A percentile compares a stretch with the other conserved stretches of the same genome.
Evolutionary conservation across 2,329 filamentous ascomycete genomes (phyloP).

Genomic region (Salinomyces thailandicus): DNA sequence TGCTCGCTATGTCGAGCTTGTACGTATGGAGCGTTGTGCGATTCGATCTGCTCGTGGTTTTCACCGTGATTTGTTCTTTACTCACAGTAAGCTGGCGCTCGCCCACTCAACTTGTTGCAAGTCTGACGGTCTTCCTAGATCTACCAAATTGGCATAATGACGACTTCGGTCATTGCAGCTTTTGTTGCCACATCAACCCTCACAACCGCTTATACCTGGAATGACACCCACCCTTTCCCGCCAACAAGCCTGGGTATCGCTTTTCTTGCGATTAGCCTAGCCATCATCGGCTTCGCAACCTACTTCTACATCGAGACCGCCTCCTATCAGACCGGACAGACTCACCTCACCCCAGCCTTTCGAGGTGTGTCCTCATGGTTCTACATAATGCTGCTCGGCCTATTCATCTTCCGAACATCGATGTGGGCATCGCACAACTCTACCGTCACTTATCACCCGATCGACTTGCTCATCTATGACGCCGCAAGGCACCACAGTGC

Average conservation of each 20-base stretch:
- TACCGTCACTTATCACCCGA: constrained; percentile 40
- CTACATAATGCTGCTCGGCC: constrained; percentile 29
- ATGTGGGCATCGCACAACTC: constrained; percentile 33
- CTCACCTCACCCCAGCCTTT: constrained; percentile 6
- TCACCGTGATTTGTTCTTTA: constrained; percentile 19
- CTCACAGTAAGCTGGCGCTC: constrained; percentile 21
- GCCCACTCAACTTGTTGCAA: neutral
- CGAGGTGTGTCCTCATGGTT: constrained; percentile 19
- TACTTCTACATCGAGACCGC: constrained; percentile 18
- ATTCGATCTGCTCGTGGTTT: constrained; percentile 18
- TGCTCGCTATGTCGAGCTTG: constrained; percentile 26
- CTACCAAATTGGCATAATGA: constrained; percentile 29
- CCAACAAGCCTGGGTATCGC: constrained; percentile 13
- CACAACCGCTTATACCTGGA: constrained; percentile 25
- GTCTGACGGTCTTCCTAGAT: constrained; percentile 25
- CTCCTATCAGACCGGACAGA: constrained; percentile 4
- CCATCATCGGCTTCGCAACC: constrained; percentile 22
- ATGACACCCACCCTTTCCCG: constrained; percentile 23
- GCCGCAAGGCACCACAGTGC: constrained; percentile 38
- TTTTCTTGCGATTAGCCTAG: constrained; percentile 14
- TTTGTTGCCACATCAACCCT: constrained; percentile 27
- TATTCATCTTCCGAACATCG: constrained; percentile 34
- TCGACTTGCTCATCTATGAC: constrained; percentile 44
- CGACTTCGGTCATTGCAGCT: constrained; percentile 30
- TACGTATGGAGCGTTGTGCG: constrained; percentile 29